These are phyloP conservation scores for Sporobolomyces roseus DNA, from an alignment of 768 basidiomycete species.

Conservation along the genomic window DNA sequence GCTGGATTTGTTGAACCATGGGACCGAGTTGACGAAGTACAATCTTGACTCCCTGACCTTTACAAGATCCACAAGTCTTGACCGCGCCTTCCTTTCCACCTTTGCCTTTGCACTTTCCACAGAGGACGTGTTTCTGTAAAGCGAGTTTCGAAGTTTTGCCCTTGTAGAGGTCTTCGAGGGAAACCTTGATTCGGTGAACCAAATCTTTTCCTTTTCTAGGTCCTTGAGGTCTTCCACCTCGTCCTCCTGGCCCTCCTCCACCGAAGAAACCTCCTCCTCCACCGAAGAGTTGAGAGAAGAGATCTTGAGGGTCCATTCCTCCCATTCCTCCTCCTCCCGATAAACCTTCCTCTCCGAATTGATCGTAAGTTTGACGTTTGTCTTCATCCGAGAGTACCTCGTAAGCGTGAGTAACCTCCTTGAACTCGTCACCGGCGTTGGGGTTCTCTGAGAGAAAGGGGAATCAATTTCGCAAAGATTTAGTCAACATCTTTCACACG, in stretches of 20 bases:
- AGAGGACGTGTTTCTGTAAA: constrained; percentile 89
- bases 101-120: constrained; percentile 87
- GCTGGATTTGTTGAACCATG: constrained; percentile 99
- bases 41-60: constrained; percentile 83
- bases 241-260: constrained; percentile 58
- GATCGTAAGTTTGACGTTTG: constrained; percentile 60
- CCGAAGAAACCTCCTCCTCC: constrained; percentile 54
- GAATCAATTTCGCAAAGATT: neutral
- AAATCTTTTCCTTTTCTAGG: constrained; percentile 96
- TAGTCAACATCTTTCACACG: neutral
- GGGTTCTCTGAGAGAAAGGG: constrained; percentile 63
- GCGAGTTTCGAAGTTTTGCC: constrained; percentile 98
- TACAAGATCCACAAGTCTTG: constrained; percentile 68
- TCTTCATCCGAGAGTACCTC: constrained; percentile 76
- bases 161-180: constrained; percentile 97
- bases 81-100: constrained; percentile 98
- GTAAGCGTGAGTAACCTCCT: constrained; percentile 77
- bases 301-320: constrained; percentile 89
- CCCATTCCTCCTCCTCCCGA: constrained; percentile 83
- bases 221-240: constrained; percentile 60
- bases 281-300: constrained; percentile 95
- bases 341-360: constrained; percentile 85
- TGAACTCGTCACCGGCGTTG: constrained; percentile 93
- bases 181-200: constrained; percentile 89
- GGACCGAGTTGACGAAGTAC: constrained; percentile 96